Base-by-base conservation (phyloP, 768 basidiomycete genomes). In the Kwoniella sp. region DNA sequence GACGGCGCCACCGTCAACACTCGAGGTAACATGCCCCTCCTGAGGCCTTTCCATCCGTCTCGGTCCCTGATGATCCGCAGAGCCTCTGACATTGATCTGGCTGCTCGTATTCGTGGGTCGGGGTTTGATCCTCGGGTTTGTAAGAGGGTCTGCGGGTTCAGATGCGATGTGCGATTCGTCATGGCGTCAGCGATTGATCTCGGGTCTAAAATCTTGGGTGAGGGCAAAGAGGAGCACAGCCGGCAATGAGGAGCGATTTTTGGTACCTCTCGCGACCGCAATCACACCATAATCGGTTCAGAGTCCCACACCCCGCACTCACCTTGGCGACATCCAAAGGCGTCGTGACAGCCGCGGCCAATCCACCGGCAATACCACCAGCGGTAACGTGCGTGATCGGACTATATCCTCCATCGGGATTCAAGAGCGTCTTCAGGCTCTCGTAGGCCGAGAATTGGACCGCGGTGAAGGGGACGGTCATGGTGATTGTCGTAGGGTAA, bases 401-500 rank as follows among this genome's bases (percentile, higher is more conserved):
- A 22, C 93, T 94, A 82, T 99, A 99, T 56, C 86, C 85, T 52
- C 89, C 88, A 38, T 85, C 82, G 7, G 96, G 92, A 81, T 98
- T 99, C 79, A 95, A 82, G 59, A 90, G 79, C 61, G 84, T 84
- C 83, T 98, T 98, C 66, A 94, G 79, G 77, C 91, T 90, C 81
- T 98, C 96, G 83, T 99, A 99, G 8, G 92, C 91, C 8, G 92
- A 91, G 83, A 92, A 97, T 80, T 99, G 96, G 54, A 93, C 94
- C 60, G 96, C 96, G 72, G 94, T 97, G 84, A 97, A 97, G 1
- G 96, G 96, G 65, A 99, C 90, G 51, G 92, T 89, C 85, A 99
- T 98, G 69, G 87, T 91, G 51, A 99, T 85, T 3, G 96, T 99
- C 17, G 96, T 99, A 23, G 96, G 96, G 82, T 99, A 99, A 4